These are phyloP conservation scores for Hericium erinaceus DNA, from an alignment of 768 basidiomycete genomes.

Conservation along the genomic window DNA sequence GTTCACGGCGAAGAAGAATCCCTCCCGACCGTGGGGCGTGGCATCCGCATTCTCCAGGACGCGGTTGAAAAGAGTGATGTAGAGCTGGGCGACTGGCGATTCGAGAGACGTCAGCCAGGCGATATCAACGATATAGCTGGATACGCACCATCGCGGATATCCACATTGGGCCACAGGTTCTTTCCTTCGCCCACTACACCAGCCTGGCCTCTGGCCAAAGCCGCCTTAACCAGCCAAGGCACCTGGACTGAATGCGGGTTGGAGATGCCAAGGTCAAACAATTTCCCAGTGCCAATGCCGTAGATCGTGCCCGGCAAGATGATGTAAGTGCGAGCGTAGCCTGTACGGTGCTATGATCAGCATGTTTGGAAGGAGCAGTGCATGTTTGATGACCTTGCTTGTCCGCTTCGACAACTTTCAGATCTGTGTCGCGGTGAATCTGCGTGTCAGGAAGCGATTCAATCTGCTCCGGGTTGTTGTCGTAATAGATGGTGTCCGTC, in stretches of 20 bases:
- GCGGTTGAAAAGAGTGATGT: slow-evolving; percentile 32
- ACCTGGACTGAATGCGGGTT: slow-evolving; percentile 47
- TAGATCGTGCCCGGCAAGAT: slow-evolving; percentile 52
- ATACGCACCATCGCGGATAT: slow-evolving; percentile 42
- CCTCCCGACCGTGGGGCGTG: slow-evolving; percentile 24
- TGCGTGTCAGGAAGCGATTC: slow-evolving; percentile 35
- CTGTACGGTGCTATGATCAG: slow-evolving; percentile 19
- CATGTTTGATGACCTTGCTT: slow-evolving; percentile 29
- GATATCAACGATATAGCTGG: neutral
- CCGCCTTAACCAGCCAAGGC: slow-evolving; percentile 34
- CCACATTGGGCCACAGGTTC: slow-evolving; percentile 52
- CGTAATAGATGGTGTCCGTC: slow-evolving; percentile 35
- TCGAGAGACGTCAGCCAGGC: neutral
- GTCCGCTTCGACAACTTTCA: slow-evolving; percentile 37
- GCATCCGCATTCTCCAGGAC: slow-evolving; percentile 16
- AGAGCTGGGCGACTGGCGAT: slow-evolving; percentile 33
- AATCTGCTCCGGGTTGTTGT: slow-evolving; percentile 36
- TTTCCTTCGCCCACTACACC: slow-evolving; percentile 49
- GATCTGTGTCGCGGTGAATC: slow-evolving; percentile 42
- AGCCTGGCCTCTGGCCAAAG: slow-evolving; percentile 37
- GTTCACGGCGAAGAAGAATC: slow-evolving; percentile 27
- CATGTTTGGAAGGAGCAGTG: neutral
- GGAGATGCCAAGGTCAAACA: slow-evolving; percentile 43
- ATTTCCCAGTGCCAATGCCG: slow-evolving; percentile 37
- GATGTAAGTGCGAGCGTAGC: slow-evolving; percentile 43